Evolutionary conservation across 495 filamentous ascomycete species (phyloP), one percentile per base, ranked within the genome.

Genomic region (Hyaloscypha hepaticicola): DNA sequence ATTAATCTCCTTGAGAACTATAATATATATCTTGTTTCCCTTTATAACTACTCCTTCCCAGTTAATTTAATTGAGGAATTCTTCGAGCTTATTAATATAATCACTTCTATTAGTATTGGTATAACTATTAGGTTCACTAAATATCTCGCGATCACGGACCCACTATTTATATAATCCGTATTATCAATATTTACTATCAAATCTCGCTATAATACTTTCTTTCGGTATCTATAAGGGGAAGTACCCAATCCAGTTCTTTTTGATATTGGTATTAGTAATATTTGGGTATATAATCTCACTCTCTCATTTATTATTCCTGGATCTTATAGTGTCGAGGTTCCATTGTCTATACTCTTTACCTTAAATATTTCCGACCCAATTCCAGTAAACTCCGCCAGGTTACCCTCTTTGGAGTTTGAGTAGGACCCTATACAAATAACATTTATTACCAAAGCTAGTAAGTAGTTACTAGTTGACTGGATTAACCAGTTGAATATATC

Each of bases 401-500:
- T 27, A 34, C 22, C 33, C 52, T 52, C 58, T 64, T 29, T 5
- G 58, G 52, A 64, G 61, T 65, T 65, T 58, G 27, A 57, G 53
- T 66, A 45, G 50, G 55, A 68, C 28, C 61, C 61, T 1, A 26
- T 34, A 33, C 34, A 64, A 27, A 64, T 58, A 31, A 41, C 56
- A 19, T 60, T 68, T 49, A 55, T 68, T 27, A 28, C 21, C 22
- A 27, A 64, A 57, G 61, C 55, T 56, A 57, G 61, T 24, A 68
- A 64, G 55, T 9, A 67, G 33, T 55, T 68, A 21, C 34, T 64
- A 34, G 49, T 68, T 33, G 53, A 55, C 3, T 68, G 48, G 61
- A 61, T 68, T 21, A 68, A 68, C 48, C 38, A 68, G 45, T 55
- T 64, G 12, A 61, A 64, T 60, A 41, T n/a, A 57, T 61, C 56